phyloP scores from a whole-genome alignment of 768 basidiomycete species.

The Phlebiopsis gigantea region DNA sequence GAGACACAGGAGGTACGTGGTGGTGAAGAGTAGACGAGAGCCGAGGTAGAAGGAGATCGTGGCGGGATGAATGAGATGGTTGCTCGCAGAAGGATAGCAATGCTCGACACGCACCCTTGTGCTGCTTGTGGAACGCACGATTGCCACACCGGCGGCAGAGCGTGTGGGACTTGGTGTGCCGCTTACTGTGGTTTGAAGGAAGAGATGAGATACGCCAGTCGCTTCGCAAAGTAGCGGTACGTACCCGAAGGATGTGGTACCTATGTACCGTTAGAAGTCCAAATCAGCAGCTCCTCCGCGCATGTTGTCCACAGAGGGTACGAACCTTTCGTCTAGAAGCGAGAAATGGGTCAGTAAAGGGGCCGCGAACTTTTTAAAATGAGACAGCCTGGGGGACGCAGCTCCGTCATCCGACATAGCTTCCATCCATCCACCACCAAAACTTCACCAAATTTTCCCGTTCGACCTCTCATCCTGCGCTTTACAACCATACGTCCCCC shows the following conservation, averaged over 20 bases:
- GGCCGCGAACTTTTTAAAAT: not conserved
- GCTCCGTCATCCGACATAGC: conserved; percentile 30
- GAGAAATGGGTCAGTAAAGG: conserved; percentile 17
- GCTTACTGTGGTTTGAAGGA: conserved; percentile 57
- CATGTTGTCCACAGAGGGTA: conserved; percentile 18
- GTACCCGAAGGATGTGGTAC: conserved; percentile 95
- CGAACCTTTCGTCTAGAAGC: conserved; percentile 80
- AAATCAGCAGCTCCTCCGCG: conserved; percentile 15
- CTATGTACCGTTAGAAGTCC: conserved; percentile 33
- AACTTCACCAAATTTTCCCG: conserved; percentile 18
- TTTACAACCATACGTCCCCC: conserved; percentile 7
- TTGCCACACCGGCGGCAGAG: conserved; percentile 96
- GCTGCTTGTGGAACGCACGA: conserved; percentile 96
- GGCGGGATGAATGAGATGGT: not conserved
- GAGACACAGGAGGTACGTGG: conserved; percentile 5
- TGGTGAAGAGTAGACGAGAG: not conserved
- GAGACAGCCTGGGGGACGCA: conserved; percentile 12
- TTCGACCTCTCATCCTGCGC: conserved; percentile 14
- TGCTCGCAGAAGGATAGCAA: not conserved
- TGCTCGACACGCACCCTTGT: conserved; percentile 68
- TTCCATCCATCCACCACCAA: conserved; percentile 29
- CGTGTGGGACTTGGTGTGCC: conserved; percentile 95
- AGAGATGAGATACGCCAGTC: not conserved
- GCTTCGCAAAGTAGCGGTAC: conserved; percentile 27
- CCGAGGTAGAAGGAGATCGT: not conserved